phyloP scores from a whole-genome alignment of 352 stramenopile species.

The Pythium insidiosum region DNA sequence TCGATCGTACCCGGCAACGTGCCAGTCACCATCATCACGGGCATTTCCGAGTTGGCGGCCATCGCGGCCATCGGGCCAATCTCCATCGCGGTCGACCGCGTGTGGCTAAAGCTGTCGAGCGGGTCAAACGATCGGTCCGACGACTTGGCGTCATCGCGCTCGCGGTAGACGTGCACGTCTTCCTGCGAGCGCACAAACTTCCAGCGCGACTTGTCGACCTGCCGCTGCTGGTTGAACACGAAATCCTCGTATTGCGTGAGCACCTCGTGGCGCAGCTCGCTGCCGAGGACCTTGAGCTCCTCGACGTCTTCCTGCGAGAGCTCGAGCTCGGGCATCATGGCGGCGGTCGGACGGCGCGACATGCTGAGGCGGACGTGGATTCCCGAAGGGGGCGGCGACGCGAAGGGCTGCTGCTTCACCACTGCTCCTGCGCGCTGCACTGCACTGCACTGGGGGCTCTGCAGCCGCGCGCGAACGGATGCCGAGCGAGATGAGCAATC shows the following conservation, averaged over 20 bases:
- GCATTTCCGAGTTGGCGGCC: constrained; percentile 29
- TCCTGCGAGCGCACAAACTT: constrained; percentile 25
- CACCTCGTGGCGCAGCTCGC: constrained; percentile 19
- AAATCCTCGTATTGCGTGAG: constrained; percentile 33
- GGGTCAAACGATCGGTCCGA: too few species aligned
- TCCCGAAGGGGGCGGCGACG: too few species aligned
- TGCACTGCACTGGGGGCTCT: too few species aligned
- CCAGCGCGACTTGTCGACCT: constrained; percentile 30
- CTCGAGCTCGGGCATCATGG: constrained; percentile 18
- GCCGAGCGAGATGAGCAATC: too few species aligned
- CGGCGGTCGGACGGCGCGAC: constrained; percentile 13
- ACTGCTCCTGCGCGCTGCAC: too few species aligned
- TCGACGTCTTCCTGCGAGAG: constrained; percentile 22
- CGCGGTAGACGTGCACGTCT: constrained; percentile 24
- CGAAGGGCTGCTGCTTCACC: too few species aligned
- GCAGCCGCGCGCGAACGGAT: too few species aligned
- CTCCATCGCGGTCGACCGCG: constrained; percentile 11
- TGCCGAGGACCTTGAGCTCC: constrained; percentile 18
- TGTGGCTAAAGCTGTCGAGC: constrained; percentile 6
- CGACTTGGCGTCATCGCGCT: constrained; percentile 10
- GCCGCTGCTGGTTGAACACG: constrained; percentile 10
- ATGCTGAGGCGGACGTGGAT: constrained; percentile 16
- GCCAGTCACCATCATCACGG: constrained; percentile 20
- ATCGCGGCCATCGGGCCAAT: constrained; percentile 35
- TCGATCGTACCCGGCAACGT: constrained; percentile 33